phyloP scores from a whole-genome alignment of 2,329 filamentous ascomycete species.

The Fusarium cicatricum region DNA sequence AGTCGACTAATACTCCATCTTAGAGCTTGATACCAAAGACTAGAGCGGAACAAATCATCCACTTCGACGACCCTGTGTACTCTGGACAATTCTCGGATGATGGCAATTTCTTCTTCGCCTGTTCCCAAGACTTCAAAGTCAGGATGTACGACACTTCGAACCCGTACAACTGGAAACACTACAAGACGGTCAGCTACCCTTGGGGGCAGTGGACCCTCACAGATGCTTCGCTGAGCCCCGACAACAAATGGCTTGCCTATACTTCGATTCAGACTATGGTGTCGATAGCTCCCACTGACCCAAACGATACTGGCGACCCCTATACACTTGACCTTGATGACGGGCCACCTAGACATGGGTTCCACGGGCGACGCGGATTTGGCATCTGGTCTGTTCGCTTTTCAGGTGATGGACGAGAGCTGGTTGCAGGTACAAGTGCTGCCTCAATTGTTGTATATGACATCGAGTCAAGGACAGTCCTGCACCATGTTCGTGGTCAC shows the following conservation, averaged over 20 bases:
- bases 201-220: conserved; percentile 96
- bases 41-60: conserved; percentile 84
- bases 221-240: conserved; percentile 87
- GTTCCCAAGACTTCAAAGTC: conserved; percentile 90
- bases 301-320: conserved; percentile 80
- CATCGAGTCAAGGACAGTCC: conserved; percentile 78
- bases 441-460: conserved; percentile 89
- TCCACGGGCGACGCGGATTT: conserved; percentile 50
- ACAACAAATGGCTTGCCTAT: conserved; percentile 92
- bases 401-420: conserved; percentile 87
- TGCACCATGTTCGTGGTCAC: conserved; percentile 82
- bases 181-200: conserved; percentile 87
- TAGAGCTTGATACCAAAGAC: conserved; percentile 80
- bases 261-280: conserved; percentile 87
- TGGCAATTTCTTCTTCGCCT: conserved; percentile 96
- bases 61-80: conserved; percentile 87
- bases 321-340: conserved; percentile 75
- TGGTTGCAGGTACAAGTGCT: conserved; percentile 87
- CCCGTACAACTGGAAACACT: conserved; percentile 93
- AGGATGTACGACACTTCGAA: conserved; percentile 98
- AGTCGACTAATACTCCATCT: conserved; percentile 10
- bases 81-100: conserved; percentile 97
- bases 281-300: conserved; percentile 87
- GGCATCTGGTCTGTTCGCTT: conserved; percentile 92
- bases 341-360: conserved; percentile 39